A percentile compares a stretch with the other conserved stretches of the same genome.
Evolutionary conservation across 2,329 filamentous ascomycete species (phyloP).

Genomic region (Trichoderma sp.): DNA sequence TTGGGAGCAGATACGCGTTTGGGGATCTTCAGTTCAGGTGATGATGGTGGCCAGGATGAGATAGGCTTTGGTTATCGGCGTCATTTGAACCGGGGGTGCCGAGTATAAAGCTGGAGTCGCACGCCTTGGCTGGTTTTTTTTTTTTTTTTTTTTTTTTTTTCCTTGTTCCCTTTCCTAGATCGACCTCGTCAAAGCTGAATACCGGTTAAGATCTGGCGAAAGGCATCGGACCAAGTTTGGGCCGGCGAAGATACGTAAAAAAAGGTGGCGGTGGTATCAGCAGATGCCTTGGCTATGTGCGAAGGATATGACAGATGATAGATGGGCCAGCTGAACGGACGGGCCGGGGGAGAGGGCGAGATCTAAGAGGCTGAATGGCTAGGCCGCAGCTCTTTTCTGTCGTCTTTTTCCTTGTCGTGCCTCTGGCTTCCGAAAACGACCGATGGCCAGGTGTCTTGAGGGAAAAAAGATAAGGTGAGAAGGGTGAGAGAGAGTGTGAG

Average conservation of each 20-base stretch:
- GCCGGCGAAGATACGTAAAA: background rate
- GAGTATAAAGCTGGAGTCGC: constrained; percentile 4
- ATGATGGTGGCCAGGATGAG: constrained; percentile 52
- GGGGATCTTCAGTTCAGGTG: constrained; percentile 44
- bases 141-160: no score
- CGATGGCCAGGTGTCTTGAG: background rate
- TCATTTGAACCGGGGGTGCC: constrained; percentile 43
- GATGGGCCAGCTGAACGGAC: background rate
- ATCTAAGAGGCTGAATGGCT: background rate
- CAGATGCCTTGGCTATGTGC: constrained; percentile 2
- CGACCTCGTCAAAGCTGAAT: background rate
- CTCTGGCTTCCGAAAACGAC: constrained; percentile 12
- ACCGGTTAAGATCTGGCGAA: background rate
- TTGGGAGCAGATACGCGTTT: background rate
- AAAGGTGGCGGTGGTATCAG: constrained; percentile 1
- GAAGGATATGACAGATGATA: constrained; percentile 17
- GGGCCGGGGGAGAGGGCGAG: constrained; percentile 3
- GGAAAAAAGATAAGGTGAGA: background rate
- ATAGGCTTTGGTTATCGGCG: constrained; percentile 57
- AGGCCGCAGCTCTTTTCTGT: background rate
- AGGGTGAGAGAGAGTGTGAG: constrained; percentile 21
- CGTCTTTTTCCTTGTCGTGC: background rate
- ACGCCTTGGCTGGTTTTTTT: no score
- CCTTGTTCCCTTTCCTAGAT: background rate
- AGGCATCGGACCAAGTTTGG: constrained; percentile 14